A percentile compares a stretch with the other conserved stretches of the same genome.
These are phyloP conservation scores for Diaporthe ilicicola DNA, from an alignment of 2,329 filamentous ascomycete genomes.

Conservation along the genomic window DNA sequence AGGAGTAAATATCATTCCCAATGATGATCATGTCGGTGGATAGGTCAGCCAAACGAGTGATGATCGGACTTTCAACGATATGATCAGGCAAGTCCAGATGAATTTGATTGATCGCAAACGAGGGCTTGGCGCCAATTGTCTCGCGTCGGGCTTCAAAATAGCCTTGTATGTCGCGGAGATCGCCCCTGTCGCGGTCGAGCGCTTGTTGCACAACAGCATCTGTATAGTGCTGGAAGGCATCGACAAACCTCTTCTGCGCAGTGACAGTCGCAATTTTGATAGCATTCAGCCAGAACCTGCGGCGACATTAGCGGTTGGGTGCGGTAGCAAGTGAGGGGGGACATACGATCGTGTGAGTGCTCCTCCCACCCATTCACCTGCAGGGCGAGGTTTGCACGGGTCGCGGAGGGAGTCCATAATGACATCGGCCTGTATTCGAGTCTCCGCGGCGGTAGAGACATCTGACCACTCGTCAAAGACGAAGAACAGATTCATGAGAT, in stretches of 20 bases:
- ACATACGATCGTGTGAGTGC: slow-evolving; percentile 39
- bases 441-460: slow-evolving; percentile 22
- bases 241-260: slow-evolving; percentile 38
- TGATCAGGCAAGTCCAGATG: slow-evolving; percentile 38
- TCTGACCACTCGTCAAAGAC: slow-evolving; percentile 40
- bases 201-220: slow-evolving; percentile 38
- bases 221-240: slow-evolving; percentile 38
- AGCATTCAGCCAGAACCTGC: slow-evolving; percentile 39
- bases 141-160: slow-evolving; percentile 39
- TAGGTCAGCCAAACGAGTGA: slow-evolving; percentile 35
- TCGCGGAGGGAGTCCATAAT: no score
- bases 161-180: slow-evolving; percentile 35
- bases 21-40: slow-evolving; percentile 39
- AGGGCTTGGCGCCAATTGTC: slow-evolving; percentile 39
- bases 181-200: slow-evolving; percentile 34
- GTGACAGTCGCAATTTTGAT: slow-evolving; percentile 31
- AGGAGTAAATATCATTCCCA: slow-evolving; percentile 36
- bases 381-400: no score
- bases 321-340: background rate
- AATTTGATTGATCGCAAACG: slow-evolving; percentile 38
- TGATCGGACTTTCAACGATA: slow-evolving; percentile 34
- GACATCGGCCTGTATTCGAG: slow-evolving; percentile 20
- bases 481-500: slow-evolving; percentile 42
- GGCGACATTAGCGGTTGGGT: background rate
- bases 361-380: slow-evolving; percentile 35